Base-by-base conservation (phyloP, 495 filamentous ascomycete species). In the Rhypophila decipiens region DNA sequence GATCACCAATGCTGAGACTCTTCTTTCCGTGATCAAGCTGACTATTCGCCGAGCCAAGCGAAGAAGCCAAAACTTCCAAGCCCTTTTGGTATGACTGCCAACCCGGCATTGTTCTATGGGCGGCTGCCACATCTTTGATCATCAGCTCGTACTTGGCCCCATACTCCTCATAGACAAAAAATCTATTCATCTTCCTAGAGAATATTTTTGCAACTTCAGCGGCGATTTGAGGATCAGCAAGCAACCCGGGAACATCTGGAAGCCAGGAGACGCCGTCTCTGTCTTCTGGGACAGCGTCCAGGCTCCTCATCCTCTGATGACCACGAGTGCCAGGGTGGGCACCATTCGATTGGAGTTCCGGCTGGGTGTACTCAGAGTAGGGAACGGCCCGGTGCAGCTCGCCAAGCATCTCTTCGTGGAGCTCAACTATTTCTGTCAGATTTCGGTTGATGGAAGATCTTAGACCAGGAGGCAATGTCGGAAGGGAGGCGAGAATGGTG, bases 91-190 rank as follows among this genome's bases (percentile, higher is more conserved):
- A 90, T 4, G 76, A 73, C 39, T 78, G 71, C 87, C 88, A 95
- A n/a, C 84, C 75, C 20, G 85, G 79, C 46, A 90, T 73, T 11
- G 76, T 78, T 38, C 78, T 77, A 31, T 84, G 84, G 13, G 84
- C 68, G 8, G 81, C 71, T n/a, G 77, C 76, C 23, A 91, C 66
- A 47, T 93, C 88, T 52, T 86, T 80, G 23, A 82, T 75, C 69
- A 96, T 83, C 44, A 87, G 62, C 52, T 95, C 87, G 67, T 90
- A 95, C 61, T 88, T 89, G 40, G 82, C 82, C 23, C 84, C 86
- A 53, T 93, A 97, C 47, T 90, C 85, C 60, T 91, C 86, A 60
- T 97, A 97, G 20, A 79, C 71, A 59, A 85, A 84, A 62, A 96
- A 93, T 0, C 84, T 83, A 44, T 78, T 75, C 59, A 91, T 83